Evolutionary conservation across 2,329 filamentous ascomycete genomes (phyloP).

Genomic region (Cordyceps fumosorosea): DNA sequence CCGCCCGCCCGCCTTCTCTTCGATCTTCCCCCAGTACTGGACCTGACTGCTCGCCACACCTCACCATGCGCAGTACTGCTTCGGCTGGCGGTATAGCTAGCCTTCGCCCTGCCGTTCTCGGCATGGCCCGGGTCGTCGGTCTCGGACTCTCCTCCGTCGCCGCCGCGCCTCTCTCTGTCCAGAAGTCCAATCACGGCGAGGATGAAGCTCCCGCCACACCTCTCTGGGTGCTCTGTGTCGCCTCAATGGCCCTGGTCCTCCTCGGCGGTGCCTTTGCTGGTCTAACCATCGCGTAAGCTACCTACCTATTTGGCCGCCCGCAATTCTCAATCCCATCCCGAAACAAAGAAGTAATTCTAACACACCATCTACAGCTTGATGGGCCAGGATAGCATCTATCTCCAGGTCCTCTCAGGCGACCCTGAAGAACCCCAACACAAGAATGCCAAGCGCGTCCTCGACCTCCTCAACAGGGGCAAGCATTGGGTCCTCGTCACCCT

Average conservation of each 20-base stretch:
- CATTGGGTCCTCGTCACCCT: constrained; percentile 97
- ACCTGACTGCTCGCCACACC: neutral
- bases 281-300: constrained; percentile 72
- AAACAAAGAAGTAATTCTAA: neutral
- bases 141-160: constrained; percentile 42
- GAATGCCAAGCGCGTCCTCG: constrained; percentile 75
- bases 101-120: constrained; percentile 43
- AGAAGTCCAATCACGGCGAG: constrained; percentile 32
- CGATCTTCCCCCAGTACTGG: neutral
- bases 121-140: constrained; percentile 44
- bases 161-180: constrained; percentile 35
- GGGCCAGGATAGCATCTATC: constrained; percentile 87
- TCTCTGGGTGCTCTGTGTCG: constrained; percentile 73
- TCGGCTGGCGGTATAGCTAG: constrained; percentile 30
- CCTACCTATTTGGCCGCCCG: too few relatives aligned
- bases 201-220: constrained; percentile 46
- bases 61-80: constrained; percentile 22
- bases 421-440: constrained; percentile 78
- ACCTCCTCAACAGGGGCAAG: constrained; percentile 78
- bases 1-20: neutral
- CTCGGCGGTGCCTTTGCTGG: constrained; percentile 91
- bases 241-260: constrained; percentile 76
- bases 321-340: neutral
- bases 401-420: constrained; percentile 87
- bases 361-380: constrained; percentile 38